Base-by-base conservation (phyloP, 2,329 filamentous ascomycete species). In the Colletotrichum ledebouriae region DNA sequence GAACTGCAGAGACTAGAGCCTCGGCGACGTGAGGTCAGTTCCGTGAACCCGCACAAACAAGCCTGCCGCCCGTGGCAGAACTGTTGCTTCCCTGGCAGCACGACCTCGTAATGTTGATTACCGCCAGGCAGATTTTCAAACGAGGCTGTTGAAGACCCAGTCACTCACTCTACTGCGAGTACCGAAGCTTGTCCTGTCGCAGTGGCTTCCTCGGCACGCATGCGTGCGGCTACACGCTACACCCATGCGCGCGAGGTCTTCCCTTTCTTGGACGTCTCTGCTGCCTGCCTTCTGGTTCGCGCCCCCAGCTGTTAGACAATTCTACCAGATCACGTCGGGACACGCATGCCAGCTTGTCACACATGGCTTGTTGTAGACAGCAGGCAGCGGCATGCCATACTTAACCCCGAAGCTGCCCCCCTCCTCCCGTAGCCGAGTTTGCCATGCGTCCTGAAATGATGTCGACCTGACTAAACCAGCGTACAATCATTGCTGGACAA, bases 191-290 rank as follows among this genome's bases (percentile, higher is more conserved):
- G 17, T 67, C 13, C 29, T 15, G 44, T 41, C 37, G 12, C 34
- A 29, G 63, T 56, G 42, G 59, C 63, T 53, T 55, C 22, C 64
- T 58, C 42, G 59, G 59, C 64, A 67, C 57, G 64, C 59, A 57
- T 67, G 59, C 59, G 25, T 57, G 59, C 59, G 20, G 37, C 37
- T 22, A 29, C 25, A 22, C 22, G 20, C 50, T 7, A 17, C 34
- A 52, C 20, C 20, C 46, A 39, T 17, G 39, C 46, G 20, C 20
- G 13, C 46, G 5, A 42, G 33, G 1, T 33, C 58, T 39, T 57
- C 47, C 49, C 59, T 25, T 33, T 37, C 39, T 20, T 25, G 13
- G 29, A n/a, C 41, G 15, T 15, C 39, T 52, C 47, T 15, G 57
- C 22, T n/a, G 20, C 37, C 39, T 57, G 20, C 37, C 39, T 57